phyloP scores from a whole-genome alignment of 2,329 filamentous ascomycete species.

The Chaetomiaceae sp. region DNA sequence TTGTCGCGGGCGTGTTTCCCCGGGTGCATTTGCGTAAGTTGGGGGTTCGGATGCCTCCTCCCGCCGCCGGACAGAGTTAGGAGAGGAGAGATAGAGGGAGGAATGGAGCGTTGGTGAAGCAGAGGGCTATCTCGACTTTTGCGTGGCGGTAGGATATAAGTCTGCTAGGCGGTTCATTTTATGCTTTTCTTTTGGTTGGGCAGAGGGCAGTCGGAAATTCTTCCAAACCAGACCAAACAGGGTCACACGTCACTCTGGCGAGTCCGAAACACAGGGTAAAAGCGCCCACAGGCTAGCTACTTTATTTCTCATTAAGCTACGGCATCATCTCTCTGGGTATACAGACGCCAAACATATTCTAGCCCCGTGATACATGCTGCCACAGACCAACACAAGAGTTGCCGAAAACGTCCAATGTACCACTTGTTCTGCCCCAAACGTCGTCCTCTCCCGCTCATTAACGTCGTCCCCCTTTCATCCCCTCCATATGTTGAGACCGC shows the following conservation, averaged over 20 bases:
- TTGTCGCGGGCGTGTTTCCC: slow-evolving; percentile 68
- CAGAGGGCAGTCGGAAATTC: too few relatives aligned
- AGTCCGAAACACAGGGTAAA: too few relatives aligned
- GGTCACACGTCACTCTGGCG: neutral
- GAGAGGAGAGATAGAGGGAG: neutral
- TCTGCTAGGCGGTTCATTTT: too few relatives aligned
- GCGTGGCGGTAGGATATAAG: too few relatives aligned
- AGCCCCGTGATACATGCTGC: slow-evolving; percentile 9
- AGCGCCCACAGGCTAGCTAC: neutral
- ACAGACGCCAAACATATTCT: slow-evolving; percentile 12
- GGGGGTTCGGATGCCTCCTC: too few relatives aligned
- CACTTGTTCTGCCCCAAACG: neutral
- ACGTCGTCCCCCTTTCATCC: neutral
- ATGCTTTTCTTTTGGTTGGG: too few relatives aligned
- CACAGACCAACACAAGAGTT: neutral
- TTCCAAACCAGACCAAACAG: too few relatives aligned
- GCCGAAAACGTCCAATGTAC: neutral
- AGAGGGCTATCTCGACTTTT: too few relatives aligned
- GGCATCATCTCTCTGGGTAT: slow-evolving; percentile 15
- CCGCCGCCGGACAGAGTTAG: too few relatives aligned
- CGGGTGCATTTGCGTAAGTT: slow-evolving; percentile 81
- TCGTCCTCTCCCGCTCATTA: neutral
- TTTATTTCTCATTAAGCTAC: slow-evolving; percentile 1
- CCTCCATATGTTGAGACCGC: neutral
- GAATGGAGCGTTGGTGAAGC: too few relatives aligned